These are phyloP conservation scores for Hanseniaspora nectarophila DNA, from an alignment of 805 yeast species.

Conservation along the genomic window DNA sequence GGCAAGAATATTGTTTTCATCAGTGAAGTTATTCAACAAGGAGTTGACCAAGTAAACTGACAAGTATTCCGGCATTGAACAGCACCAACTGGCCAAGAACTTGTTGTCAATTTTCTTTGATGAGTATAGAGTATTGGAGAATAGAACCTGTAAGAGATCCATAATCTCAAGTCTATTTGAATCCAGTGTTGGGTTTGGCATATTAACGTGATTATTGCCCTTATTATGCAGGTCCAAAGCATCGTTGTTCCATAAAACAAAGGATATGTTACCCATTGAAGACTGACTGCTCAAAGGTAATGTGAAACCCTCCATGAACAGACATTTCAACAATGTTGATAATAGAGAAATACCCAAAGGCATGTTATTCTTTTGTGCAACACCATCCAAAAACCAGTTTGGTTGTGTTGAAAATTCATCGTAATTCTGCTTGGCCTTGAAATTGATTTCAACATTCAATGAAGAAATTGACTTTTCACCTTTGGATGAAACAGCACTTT, in stretches of 20 bases:
- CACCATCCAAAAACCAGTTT: constrained; percentile 14
- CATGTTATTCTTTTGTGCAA: constrained; percentile 16
- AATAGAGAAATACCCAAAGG: constrained; percentile 31
- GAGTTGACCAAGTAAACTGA: constrained; percentile 51
- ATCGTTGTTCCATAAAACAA: constrained; percentile 71
- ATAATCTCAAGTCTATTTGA: constrained; percentile 57
- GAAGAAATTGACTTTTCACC: constrained; percentile 17
- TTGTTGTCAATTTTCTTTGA: constrained; percentile 39
- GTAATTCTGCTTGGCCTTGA: not conserved
- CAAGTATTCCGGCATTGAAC: constrained; percentile 39
- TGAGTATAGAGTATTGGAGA: constrained; percentile 50
- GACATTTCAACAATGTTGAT: constrained; percentile 21
- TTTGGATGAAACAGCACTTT: constrained; percentile 14
- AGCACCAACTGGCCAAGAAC: constrained; percentile 45
- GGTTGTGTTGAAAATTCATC: constrained; percentile 5
- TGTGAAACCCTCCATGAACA: constrained; percentile 26
- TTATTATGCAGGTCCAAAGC: constrained; percentile 24
- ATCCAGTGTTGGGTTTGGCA: constrained; percentile 38
- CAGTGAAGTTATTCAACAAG: constrained; percentile 42
- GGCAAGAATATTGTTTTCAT: constrained; percentile 6
- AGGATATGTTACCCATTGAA: constrained; percentile 25
- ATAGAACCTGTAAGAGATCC: constrained; percentile 46
- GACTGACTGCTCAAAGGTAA: constrained; percentile 19
- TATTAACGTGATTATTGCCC: constrained; percentile 20
- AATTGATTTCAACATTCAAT: constrained; percentile 14